phyloP scores from a whole-genome alignment of 371 early-diverging fungal genomes.

The Lichtheimia corymbifera region DNA sequence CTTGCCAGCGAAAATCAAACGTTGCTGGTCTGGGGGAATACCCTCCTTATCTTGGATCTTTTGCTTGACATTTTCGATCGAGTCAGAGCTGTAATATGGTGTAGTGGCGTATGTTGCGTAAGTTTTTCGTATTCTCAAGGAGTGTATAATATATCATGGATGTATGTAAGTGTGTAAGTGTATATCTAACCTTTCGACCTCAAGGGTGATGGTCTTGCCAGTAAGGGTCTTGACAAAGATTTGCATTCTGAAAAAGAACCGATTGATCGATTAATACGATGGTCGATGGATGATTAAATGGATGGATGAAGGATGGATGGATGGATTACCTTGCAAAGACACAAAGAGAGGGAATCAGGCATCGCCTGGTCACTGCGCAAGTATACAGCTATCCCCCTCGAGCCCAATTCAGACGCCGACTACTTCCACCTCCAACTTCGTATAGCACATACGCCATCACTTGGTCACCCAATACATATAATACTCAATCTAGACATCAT shows the following conservation, averaged over 20 bases:
- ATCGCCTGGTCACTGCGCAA: neutral
- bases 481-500: too few relatives aligned
- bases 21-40: constrained; percentile 99
- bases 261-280: constrained; percentile 2
- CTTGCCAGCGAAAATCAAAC: constrained; percentile 99
- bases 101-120: constrained; percentile 20
- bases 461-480: too few relatives aligned
- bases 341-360: constrained; percentile 1
- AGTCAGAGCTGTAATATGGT: constrained; percentile 67
- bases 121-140: neutral
- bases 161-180: neutral
- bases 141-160: constrained; percentile 78
- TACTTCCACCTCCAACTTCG: too few relatives aligned
- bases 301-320: constrained; percentile 20
- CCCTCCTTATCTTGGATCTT: constrained; percentile 99
- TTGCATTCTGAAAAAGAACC: constrained; percentile 50
- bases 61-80: constrained; percentile 78
- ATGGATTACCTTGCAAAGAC: constrained; percentile 18
- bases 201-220: constrained; percentile 94
- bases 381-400: too few relatives aligned
- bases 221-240: constrained; percentile 90
- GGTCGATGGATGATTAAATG: constrained; percentile 11
- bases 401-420: too few relatives aligned
- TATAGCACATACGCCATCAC: too few relatives aligned
- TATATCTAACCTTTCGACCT: constrained; percentile 87